Evolutionary conservation across 345 rosid genomes (phyloP), one percentile per base, ranked within the genome.

Genomic region (Citrus maxima): DNA sequence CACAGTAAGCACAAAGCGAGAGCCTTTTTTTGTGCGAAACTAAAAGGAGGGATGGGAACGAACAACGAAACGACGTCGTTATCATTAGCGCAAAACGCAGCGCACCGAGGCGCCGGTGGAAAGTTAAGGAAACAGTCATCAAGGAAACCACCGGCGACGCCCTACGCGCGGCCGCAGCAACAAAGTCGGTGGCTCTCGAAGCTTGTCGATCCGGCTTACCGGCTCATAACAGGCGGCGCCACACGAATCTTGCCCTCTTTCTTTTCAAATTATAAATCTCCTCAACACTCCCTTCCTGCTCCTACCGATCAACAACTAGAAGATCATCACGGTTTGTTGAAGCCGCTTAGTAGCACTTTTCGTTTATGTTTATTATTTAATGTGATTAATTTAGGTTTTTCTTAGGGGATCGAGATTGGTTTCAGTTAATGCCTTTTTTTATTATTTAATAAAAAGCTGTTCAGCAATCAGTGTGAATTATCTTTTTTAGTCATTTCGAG

Each of bases 131-230:
- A 81, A 37, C 88, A 84, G 27, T 8, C 83, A 46, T 80, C 82
- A 32, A 79, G 88, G 64, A 86, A 87, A 60, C 85, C 86, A 2
- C 76, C 82, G 25, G 25, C 85, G 59, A 90, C 88, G n/a, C 92
- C 97, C 24, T 91, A 92, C 68, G 75, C 92, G 40, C 91, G 95
- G 14, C 93, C 92, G 10, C 87, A 78, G 38, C 87, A 83, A 80
- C 85, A 87, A 42, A 71, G 88, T 71, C 86, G 89, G 10, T 90
- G 96, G 91, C 83, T 93, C 72, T 91, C 93, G 70, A 93, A 82
- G 90, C 80, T 91, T 21, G 90, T 95, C 70, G 89, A 93, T 82
- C 98, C 98, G 40, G 98, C 97, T 78, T 84, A 72, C 82, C 94
- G 92, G 74, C 85, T 93, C 38, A 82, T 95, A 16, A 74, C 90